Conservation (phyloP, 225 moss, liverwort and hornwort species). For the Takakia lepidozioides region DNA sequence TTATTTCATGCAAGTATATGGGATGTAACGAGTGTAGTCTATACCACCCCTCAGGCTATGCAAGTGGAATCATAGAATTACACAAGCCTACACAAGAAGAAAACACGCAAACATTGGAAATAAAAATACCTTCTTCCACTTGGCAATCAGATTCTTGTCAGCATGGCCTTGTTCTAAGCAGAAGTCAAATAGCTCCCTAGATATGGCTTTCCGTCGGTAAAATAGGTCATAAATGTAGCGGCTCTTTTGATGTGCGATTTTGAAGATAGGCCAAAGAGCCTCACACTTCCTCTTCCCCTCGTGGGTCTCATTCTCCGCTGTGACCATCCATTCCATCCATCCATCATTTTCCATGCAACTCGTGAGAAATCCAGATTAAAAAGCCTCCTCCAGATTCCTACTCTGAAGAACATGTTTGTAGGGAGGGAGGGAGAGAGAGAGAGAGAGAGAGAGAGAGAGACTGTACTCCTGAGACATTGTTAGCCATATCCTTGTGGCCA, state of each 20-base stretch:
- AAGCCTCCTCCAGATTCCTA: background rate
- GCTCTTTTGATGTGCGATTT: slow-evolving; percentile 95
- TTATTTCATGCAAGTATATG: too few species aligned
- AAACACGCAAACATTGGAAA: too few species aligned
- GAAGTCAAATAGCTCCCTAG: slow-evolving; percentile 90
- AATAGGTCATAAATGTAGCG: slow-evolving; percentile 92
- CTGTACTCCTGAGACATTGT: too few species aligned
- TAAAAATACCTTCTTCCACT: slow-evolving; percentile 87
- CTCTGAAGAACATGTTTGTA: too few species aligned
- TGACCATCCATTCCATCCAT: slow-evolving; percentile 7
- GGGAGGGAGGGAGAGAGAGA: background rate
- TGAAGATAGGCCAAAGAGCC: slow-evolving; percentile 97
- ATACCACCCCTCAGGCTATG: too few species aligned
- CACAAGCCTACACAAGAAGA: too few species aligned
- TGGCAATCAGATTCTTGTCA: slow-evolving; percentile 88
- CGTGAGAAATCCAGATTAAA: too few species aligned
- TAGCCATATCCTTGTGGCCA: too few species aligned
- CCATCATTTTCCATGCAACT: too few species aligned
- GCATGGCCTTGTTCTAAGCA: slow-evolving; percentile 97
- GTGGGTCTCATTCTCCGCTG: slow-evolving; percentile 99
- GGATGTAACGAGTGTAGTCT: too few species aligned
- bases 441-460: background rate
- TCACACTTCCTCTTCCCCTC: slow-evolving; percentile 99
- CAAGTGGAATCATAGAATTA: too few species aligned
- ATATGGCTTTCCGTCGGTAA: slow-evolving; percentile 89